phyloP scores from a whole-genome alignment of 2,329 filamentous ascomycete species.

The Septoria linicola region DNA sequence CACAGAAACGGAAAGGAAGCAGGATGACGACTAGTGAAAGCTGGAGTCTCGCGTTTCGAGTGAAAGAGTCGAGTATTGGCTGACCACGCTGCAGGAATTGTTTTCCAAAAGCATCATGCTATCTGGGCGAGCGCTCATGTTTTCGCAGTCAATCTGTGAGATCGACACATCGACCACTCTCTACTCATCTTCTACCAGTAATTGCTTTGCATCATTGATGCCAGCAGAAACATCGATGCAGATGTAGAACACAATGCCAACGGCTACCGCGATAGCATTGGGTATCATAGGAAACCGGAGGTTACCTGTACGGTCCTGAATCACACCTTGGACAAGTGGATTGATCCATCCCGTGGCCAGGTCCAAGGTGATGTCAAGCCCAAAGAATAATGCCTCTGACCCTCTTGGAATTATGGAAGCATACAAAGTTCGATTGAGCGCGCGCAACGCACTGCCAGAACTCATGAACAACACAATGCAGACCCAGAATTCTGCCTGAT shows the following conservation, averaged over 20 bases:
- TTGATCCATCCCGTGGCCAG: conserved; percentile 1
- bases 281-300: neutral
- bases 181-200: no score
- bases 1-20: no score
- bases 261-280: neutral
- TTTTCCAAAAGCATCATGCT: no score
- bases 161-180: no score
- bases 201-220: neutral
- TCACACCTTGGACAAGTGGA: neutral
- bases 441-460: neutral
- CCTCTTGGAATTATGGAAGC: no score
- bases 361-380: neutral
- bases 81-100: no score
- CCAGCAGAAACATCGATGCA: neutral
- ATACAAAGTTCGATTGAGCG: neutral
- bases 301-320: neutral
- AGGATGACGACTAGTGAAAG: no score
- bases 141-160: no score
- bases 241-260: neutral
- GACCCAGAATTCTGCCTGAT: neutral
- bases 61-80: no score
- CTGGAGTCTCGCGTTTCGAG: no score
- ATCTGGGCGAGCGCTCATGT: no score
- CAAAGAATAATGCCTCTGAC: neutral
- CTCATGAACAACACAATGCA: conserved; percentile 2